A percentile compares a stretch with the other conserved stretches of the same genome.
These are phyloP conservation scores for Tubosaeta sp. DNA, from an alignment of 768 basidiomycete genomes.

Conservation along the genomic window DNA sequence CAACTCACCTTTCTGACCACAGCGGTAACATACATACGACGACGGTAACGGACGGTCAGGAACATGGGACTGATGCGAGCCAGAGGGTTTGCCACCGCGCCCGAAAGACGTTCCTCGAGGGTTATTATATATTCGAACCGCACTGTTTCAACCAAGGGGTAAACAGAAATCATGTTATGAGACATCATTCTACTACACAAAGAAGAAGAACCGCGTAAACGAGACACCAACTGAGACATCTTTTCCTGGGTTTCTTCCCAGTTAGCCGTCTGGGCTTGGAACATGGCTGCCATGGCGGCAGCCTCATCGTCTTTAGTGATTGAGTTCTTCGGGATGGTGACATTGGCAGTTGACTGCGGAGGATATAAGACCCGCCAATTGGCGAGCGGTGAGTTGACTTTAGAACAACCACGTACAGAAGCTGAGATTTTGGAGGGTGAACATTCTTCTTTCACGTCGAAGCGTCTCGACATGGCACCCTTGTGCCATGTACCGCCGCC, in stretches of 20 bases:
- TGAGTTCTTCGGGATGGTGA: slow-evolving; percentile 34
- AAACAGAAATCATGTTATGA: slow-evolving; percentile 62
- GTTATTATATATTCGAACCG: slow-evolving; percentile 62
- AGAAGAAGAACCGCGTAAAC: slow-evolving; percentile 50
- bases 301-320: slow-evolving; percentile 76
- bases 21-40: slow-evolving; percentile 98
- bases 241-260: slow-evolving; percentile 99
- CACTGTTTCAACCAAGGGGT: slow-evolving; percentile 44
- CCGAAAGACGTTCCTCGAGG: slow-evolving; percentile 61
- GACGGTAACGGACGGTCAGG: slow-evolving; percentile 80
- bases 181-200: slow-evolving; percentile 63
- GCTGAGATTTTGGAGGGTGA: slow-evolving; percentile 21
- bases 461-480: slow-evolving; percentile 82
- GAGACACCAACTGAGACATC: slow-evolving; percentile 96
- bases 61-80: slow-evolving; percentile 46
- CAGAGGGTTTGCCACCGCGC: slow-evolving; percentile 52
- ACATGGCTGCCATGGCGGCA: slow-evolving; percentile 98
- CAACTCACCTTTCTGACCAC: slow-evolving; percentile 88
- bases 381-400: slow-evolving; percentile 17
- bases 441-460: slow-evolving; percentile 77
- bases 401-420: slow-evolving; percentile 33
- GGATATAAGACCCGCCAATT: slow-evolving; percentile 24
- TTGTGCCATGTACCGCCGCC: slow-evolving; percentile 54
- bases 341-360: slow-evolving; percentile 34
- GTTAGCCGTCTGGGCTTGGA: slow-evolving; percentile 87